Evolutionary conservation across 306 rosid genomes (phyloP).

Genomic region (Benincasa hispida): DNA sequence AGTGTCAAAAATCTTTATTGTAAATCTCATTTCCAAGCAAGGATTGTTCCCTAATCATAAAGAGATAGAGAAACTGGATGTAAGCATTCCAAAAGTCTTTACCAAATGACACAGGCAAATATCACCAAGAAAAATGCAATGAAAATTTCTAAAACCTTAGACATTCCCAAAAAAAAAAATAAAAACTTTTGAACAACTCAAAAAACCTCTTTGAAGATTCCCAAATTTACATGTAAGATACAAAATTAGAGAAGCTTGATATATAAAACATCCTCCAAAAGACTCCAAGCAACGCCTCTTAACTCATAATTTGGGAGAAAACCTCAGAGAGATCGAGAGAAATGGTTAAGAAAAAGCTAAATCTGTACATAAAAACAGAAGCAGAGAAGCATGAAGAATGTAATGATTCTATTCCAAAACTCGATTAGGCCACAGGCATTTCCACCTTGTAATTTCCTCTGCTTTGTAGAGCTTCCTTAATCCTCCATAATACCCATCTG

Average conservation of each 20-base stretch:
- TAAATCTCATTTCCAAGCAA: too few species aligned
- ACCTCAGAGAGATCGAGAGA: neutral
- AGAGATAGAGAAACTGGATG: too few species aligned
- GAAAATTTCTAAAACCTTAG: neutral
- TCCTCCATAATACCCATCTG: slow-evolving; percentile 83
- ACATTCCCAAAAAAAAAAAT: neutral
- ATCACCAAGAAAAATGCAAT: neutral
- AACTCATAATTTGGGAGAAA: neutral
- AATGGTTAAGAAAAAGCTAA: neutral
- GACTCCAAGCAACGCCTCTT: neutral
- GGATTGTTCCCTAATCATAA: too few species aligned
- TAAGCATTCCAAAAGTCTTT: neutral
- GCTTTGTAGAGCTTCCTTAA: slow-evolving; percentile 50
- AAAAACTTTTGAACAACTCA: neutral
- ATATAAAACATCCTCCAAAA: neutral
- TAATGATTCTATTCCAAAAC: slow-evolving; percentile 20
- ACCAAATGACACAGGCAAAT: neutral
- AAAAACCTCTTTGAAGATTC: neutral
- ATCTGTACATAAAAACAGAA: neutral
- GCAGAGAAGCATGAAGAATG: neutral
- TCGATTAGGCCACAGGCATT: slow-evolving; percentile 49
- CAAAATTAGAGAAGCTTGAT: neutral
- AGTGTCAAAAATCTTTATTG: too few species aligned
- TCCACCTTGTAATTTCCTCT: slow-evolving; percentile 71
- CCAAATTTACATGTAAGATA: neutral